A percentile compares a stretch with the other conserved stretches of the same genome.
Conservation (phyloP, 164 flowering plant species). For the Protea cynaroides region DNA sequence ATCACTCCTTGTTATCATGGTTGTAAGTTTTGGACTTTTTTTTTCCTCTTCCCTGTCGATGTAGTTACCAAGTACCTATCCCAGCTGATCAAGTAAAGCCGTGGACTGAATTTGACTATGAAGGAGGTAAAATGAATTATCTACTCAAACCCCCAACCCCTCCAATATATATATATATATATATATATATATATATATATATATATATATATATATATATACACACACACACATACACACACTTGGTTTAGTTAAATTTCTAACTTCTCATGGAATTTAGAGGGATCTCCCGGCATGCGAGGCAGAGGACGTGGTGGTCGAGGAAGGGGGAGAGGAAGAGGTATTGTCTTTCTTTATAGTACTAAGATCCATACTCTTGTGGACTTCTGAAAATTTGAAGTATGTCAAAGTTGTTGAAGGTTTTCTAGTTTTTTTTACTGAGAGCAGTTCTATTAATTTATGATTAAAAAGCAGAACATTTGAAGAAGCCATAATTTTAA, state of each 20-base stretch:
- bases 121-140: constrained; percentile 26
- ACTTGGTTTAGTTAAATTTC: background rate
- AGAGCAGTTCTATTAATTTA: no score
- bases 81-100: constrained; percentile 50
- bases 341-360: constrained; percentile 8
- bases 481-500: no score
- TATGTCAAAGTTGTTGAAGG: background rate
- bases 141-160: no score
- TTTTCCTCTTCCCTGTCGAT: background rate
- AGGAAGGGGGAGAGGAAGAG: constrained; percentile 35
- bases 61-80: constrained; percentile 44
- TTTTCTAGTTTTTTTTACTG: background rate
- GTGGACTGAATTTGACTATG: constrained; percentile 32
- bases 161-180: no score
- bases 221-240: no score
- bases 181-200: no score
- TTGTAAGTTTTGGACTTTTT: background rate
- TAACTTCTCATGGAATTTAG: constrained; percentile 8
- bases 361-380: background rate
- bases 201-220: no score
- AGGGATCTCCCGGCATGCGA: constrained; percentile 32
- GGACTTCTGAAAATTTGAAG: background rate
- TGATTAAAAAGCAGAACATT: no score
- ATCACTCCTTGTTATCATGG: background rate
- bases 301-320: constrained; percentile 41